Conservation (phyloP, 257 asterid species). For the Ocimum tenuiflorum region DNA sequence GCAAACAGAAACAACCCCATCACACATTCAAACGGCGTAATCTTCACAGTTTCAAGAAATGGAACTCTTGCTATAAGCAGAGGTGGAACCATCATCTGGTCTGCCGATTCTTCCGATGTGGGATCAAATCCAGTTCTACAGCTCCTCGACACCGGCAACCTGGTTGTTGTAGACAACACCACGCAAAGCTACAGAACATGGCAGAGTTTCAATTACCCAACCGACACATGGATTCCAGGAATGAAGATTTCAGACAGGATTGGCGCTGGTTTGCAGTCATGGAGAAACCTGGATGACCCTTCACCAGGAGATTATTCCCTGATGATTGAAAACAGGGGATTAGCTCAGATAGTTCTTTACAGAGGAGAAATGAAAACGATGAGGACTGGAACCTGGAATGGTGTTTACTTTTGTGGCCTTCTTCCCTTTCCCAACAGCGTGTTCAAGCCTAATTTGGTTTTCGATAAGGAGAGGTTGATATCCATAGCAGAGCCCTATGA, state of each 20-base stretch:
- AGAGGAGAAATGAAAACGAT: background rate
- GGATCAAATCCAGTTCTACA: conserved; percentile 11
- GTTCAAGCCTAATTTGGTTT: background rate
- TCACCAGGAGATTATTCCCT: background rate
- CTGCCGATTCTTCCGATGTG: background rate
- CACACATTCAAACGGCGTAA: background rate
- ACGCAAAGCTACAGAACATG: background rate
- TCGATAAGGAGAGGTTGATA: background rate
- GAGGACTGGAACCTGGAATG: background rate
- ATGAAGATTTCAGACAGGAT: background rate
- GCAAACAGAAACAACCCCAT: conserved; percentile 27
- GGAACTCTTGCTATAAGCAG: conserved; percentile 7
- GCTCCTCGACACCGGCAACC: conserved; percentile 26
- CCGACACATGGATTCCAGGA: background rate
- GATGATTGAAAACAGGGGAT: background rate
- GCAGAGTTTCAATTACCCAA: background rate
- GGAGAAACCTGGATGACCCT: background rate
- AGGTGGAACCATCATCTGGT: conserved; percentile 19
- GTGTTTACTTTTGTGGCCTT: background rate
- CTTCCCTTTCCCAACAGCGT: background rate
- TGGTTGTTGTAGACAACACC: background rate
- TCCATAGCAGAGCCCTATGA: background rate
- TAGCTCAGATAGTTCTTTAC: background rate
- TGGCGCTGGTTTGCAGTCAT: background rate
- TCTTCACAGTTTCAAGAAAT: background rate